Evolutionary conservation across 306 rosid species (phyloP).

Genomic region (Casuarina equisetifolia): DNA sequence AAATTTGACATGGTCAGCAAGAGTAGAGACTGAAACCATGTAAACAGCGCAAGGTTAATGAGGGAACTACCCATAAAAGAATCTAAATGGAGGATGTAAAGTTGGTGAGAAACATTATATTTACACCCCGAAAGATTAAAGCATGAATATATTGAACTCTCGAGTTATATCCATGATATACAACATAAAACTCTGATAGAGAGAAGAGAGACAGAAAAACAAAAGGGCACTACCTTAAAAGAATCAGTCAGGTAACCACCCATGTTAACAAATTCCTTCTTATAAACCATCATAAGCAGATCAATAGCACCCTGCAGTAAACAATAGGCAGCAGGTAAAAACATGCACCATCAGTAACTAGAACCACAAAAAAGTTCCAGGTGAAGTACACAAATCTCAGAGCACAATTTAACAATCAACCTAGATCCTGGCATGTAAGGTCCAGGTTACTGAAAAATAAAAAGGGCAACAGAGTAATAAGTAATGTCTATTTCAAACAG

Average conservation of each 20-base stretch:
- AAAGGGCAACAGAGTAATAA: background rate
- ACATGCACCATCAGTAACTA: background rate
- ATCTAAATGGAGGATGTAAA: no score
- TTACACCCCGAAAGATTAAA: no score
- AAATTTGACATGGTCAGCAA: no score
- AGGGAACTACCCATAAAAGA: no score
- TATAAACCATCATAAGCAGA: conserved; percentile 24
- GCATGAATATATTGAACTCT: no score
- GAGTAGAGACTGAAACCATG: no score
- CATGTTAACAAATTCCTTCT: conserved; percentile 24
- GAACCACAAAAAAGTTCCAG: background rate
- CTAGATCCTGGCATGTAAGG: background rate
- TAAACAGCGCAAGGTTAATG: no score
- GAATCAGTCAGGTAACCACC: conserved; percentile 33
- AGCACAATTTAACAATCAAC: background rate
- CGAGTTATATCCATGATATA: no score
- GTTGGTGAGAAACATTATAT: no score
- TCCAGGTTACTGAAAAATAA: background rate
- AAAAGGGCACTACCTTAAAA: conserved; percentile 10
- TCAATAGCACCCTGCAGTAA: conserved; percentile 36
- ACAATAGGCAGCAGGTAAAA: background rate
- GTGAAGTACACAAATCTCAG: background rate
- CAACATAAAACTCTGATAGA: no score
- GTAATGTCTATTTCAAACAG: background rate
- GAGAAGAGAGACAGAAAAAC: no score